These are phyloP conservation scores for Scutellaria minor DNA, from an alignment of 257 asterid genomes.

Conservation along the genomic window DNA sequence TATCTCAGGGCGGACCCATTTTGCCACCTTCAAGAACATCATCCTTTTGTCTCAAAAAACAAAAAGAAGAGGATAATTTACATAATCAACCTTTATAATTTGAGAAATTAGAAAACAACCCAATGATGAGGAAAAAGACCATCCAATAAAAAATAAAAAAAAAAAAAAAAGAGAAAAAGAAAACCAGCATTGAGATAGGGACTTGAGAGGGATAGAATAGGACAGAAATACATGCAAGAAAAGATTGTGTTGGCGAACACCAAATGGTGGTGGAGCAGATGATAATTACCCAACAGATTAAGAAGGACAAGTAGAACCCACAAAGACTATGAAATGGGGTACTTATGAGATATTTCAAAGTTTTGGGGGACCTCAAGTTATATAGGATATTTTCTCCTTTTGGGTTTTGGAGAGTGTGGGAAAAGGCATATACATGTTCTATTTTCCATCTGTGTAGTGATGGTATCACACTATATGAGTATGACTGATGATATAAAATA, in stretches of 20 bases:
- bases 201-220: conserved; percentile 14
- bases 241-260: conserved; percentile 33
- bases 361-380: background rate
- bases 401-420: no score
- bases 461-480: no score
- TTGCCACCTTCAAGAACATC: background rate
- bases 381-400: no score
- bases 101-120: conserved; percentile 15
- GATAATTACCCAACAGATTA: conserved; percentile 33
- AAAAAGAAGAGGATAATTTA: background rate
- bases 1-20: no score
- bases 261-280: conserved; percentile 31
- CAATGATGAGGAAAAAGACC: conserved; percentile 5
- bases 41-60: background rate
- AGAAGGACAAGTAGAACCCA: conserved; percentile 33
- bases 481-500: no score
- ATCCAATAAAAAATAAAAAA: background rate
- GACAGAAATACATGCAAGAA: conserved; percentile 41
- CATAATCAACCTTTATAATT: conserved; percentile 19
- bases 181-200: conserved; percentile 4
- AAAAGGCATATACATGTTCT: no score
- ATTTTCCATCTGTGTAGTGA: no score
- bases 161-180: background rate
- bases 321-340: conserved; percentile 10
- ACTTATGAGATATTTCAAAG: conserved; percentile 31